Base-by-base conservation (phyloP, 176 grass and related monocot genomes). In the Ananas comosus region DNA sequence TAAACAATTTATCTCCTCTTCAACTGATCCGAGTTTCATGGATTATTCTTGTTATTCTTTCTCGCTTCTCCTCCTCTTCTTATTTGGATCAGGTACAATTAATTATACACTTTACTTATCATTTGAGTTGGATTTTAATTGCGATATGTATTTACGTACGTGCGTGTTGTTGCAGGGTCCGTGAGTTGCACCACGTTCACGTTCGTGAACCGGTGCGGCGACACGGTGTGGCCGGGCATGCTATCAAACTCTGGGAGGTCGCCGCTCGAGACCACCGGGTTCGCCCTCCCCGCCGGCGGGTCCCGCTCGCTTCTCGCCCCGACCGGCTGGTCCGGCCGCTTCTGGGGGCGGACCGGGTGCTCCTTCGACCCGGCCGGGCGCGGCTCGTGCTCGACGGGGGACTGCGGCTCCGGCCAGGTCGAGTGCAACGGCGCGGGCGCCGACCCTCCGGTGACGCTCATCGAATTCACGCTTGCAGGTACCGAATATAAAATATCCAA, bases 311-410 rank as follows among this genome's bases (percentile, higher is more conserved):
- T 84, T 1, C 11, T 69, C 4, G 66, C 77, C 11, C 61, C 25
- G 0, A 25, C 79, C 13, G 58, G 63, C 49, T 87, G 81, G 88
- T 87, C 84, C 1, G 88, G 84, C 64, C 74, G 88, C 7, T 61
- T 91, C 53, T 96, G 93, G 93, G 93, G 86, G 23, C 86, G 89
- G 50, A 96, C 86, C 65, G 89, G 88, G 8, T 96, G 93, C 71
- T 65, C 25, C 19, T 96, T 96, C 82, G 93, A 92, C 22, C 63
- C 13, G 3, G 52, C 84, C 0, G 88, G 81, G 13, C 66, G 68
- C 28, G 88, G 93, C 18, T 67, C 77, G 0, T 97, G 93, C 89
- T 72, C 84, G 9, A 97, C 89, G 3, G 93, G 89, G 1, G 93
- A 97, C 80, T 97, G 89, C 73, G 86, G 86, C 0, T 87, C 86